These are phyloP conservation scores for Echria macrotheca DNA, from an alignment of 495 filamentous ascomycete genomes.

Conservation along the genomic window DNA sequence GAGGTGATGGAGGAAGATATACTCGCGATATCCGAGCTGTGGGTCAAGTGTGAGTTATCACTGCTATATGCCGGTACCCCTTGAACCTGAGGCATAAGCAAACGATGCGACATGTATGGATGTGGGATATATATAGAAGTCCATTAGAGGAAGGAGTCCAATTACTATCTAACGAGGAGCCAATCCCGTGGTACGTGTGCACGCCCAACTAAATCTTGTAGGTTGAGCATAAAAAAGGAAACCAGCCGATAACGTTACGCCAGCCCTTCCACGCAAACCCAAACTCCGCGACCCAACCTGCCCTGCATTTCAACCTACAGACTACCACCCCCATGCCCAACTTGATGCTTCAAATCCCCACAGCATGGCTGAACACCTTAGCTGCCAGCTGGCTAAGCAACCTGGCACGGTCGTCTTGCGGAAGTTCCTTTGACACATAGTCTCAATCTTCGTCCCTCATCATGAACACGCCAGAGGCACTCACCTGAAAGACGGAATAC, in stretches of 20 bases:
- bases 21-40: slow-evolving; percentile 10
- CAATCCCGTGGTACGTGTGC: no score
- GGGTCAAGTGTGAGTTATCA: no score
- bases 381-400: slow-evolving; percentile 70
- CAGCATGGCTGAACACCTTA: slow-evolving; percentile 60
- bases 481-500: slow-evolving; percentile 73
- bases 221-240: not conserved
- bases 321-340: not conserved
- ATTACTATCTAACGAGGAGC: no score
- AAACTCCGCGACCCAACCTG: slow-evolving; percentile 12
- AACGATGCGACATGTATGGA: no score
- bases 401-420: slow-evolving; percentile 70
- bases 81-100: no score
- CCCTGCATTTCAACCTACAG: slow-evolving; percentile 3
- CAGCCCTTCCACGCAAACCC: not conserved
- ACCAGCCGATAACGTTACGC: not conserved
- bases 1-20: slow-evolving; percentile 22
- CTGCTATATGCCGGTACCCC: no score
- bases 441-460: slow-evolving; percentile 6
- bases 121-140: no score
- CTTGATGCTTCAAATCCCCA: slow-evolving; percentile 28
- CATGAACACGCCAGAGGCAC: slow-evolving; percentile 12
- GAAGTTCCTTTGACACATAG: slow-evolving; percentile 51
- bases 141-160: no score
- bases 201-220: not conserved